Evolutionary conservation across 148 eudicot genomes (phyloP), one percentile per base, ranked within the genome.

Genomic region (Rhododendron griersonianum): DNA sequence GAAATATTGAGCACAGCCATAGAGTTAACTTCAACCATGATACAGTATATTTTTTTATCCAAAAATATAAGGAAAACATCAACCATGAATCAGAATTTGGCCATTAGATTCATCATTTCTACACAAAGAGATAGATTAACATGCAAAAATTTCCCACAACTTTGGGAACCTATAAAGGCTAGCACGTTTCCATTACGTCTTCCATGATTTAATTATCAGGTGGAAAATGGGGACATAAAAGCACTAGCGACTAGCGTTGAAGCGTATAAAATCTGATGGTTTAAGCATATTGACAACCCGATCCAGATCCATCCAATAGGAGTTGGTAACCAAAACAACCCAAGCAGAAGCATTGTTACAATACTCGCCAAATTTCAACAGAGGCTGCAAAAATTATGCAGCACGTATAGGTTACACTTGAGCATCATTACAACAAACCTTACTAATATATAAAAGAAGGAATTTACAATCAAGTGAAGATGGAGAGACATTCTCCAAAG

Each of bases 391-490:
- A 83, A 23, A 18, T n/a, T 28, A 65, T 83, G 75, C 84, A 44
- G 71, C 84, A 13, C 18, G 51, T 19, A 33, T 21, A 35, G 47
- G 71, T 57, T 2, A 21, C 69, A 81, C 30, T 55, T 57, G 83
- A 30, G 51, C 63, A 71, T 7, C 63, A 2, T 28, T 39, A 30
- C 35, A 45, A 13, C 7, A 84, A 45, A 48, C 30, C 50, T 59
- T 63, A 67, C 61, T 84, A 2, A 84, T 21, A 75, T 14, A 50
- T 67, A 47, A 13, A 55, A 18, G 61, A 50, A 74, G 67, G 21
- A 51, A 84, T 73, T 84, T 84, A 73, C 86, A 84, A 73, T 51
- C 86, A 28, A 78, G 74, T 11, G 33, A 84, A 11, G 61, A 84
- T 74, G 80, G 80, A 84, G 67, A 84, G 9, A 48, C 80, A 73